Evolutionary conservation across 2,329 filamentous ascomycete genomes (phyloP), one percentile per base, ranked within the genome.

Genomic region (Beauveria varroae): DNA sequence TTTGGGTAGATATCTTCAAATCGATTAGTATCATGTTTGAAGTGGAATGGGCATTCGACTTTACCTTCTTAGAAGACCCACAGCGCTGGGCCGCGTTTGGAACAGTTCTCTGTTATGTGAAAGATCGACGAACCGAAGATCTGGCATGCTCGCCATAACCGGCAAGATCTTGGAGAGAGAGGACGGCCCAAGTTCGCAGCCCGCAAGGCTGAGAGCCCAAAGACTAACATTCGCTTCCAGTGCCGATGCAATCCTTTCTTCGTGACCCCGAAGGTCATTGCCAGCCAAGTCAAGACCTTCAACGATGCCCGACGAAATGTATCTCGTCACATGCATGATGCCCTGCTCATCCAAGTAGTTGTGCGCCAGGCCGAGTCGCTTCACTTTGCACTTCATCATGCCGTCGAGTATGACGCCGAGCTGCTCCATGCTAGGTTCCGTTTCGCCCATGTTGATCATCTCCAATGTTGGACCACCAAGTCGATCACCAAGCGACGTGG

Each of bases 241-340:
- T 1, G 81, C 78, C 2, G 76, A 75, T 3, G 81, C 81, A 55
- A 88, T 73, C 1, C 74, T 73, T 18, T 80, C 81, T 37, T 86
- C 76, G 47, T 83, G 78, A 37, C 84, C 79, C 50, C 78, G 74
- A 20, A 88, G 72, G 65, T 95, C 85, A 68, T 98, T 98, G 26
- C 92, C 91, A 46, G 92, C 91, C 14, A 98, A 76, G 72, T 98
- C 95, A 5, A 99, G 79, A 6, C 91, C 93, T 72, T 96, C 89
- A 67, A 93, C 98, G 56, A 87, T 82, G 0, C 89, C 88, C 24
- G 86, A 86, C 30, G 85, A 82, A 22, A 98, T 74, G 70, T 93
- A 98, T 59, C 84, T 84, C 34, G 88, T 81, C 34, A 97, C 83
- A 69, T 96, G 88, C 58, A 12, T 85, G 80, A 97, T 75, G 0